A percentile compares a stretch with the other conserved stretches of the same genome.
These are phyloP conservation scores for Fragaria vesca DNA, from an alignment of 306 rosid species.

Conservation along the genomic window DNA sequence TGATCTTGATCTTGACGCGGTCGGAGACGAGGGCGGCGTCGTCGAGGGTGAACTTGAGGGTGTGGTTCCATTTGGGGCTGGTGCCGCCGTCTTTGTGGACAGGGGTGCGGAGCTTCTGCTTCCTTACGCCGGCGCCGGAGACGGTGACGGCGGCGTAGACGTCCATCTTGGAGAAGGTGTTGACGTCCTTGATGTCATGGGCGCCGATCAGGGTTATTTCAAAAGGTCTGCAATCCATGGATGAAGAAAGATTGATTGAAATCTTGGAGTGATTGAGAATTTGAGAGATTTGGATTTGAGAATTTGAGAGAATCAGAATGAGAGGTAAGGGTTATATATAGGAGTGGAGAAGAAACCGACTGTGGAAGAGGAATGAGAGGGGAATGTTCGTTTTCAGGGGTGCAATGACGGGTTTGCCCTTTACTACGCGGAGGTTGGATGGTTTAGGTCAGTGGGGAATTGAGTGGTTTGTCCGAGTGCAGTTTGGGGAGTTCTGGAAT, in stretches of 20 bases:
- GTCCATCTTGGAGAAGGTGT: constrained; percentile 52
- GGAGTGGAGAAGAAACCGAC: not conserved
- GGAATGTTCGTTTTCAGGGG: not conserved
- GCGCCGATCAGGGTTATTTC: constrained; percentile 40
- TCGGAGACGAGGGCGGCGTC: constrained; percentile 26
- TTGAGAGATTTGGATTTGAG: not conserved
- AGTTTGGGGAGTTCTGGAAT: not conserved
- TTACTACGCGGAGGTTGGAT: not conserved
- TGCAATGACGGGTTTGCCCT: not conserved
- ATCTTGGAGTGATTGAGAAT: not conserved
- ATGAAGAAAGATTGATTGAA: not conserved
- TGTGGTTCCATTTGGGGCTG: constrained; percentile 40
- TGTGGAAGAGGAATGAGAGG: not conserved
- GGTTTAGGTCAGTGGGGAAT: no score
- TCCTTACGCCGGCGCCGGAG: constrained; percentile 29
- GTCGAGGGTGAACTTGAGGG: constrained; percentile 35
- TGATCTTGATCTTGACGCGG: constrained; percentile 40
- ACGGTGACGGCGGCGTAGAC: constrained; percentile 49
- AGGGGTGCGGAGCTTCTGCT: constrained; percentile 34
- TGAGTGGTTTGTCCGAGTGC: not conserved
- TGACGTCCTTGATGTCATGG: constrained; percentile 42
- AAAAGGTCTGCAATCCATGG: constrained; percentile 44
- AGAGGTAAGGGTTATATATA: not conserved
- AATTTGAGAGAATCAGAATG: not conserved
- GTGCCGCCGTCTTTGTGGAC: constrained; percentile 44